phyloP scores from a whole-genome alignment of 106 monocot species.

The Dactylorhiza incarnata region DNA sequence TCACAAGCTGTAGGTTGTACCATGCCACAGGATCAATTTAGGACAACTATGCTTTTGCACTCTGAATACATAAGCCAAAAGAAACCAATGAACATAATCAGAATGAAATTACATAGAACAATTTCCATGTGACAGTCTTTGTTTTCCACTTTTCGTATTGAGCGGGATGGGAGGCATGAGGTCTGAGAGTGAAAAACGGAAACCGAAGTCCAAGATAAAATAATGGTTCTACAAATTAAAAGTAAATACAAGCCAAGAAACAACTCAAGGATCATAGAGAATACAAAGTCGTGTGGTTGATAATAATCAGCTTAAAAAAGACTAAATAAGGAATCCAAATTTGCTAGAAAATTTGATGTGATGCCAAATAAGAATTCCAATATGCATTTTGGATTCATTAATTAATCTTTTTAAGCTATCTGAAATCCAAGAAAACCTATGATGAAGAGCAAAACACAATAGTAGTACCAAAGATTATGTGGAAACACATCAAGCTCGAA shows the following conservation, averaged over 20 bases:
- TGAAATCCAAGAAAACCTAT: conserved; percentile 1
- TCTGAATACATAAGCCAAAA: conserved; percentile 8
- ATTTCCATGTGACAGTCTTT: background rate
- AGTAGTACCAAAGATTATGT: background rate
- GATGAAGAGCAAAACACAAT: background rate
- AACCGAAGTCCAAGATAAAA: background rate
- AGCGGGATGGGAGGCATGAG: background rate
- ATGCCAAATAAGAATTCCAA: too few relatives aligned
- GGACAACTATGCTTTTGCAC: conserved; percentile 6
- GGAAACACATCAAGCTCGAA: background rate
- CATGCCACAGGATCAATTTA: conserved; percentile 8
- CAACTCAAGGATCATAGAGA: background rate
- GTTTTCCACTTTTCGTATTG: background rate
- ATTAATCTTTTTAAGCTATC: too few relatives aligned
- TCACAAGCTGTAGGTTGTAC: conserved; percentile 9
- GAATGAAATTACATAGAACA: conserved; percentile 3
- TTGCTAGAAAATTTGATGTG: too few relatives aligned
- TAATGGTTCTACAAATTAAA: background rate
- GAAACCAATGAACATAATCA: conserved; percentile 5
- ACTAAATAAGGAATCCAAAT: too few relatives aligned
- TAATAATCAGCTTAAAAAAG: too few relatives aligned
- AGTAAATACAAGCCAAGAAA: background rate
- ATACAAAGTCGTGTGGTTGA: background rate
- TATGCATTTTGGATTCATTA: too few relatives aligned
- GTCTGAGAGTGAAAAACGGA: background rate